Evolutionary conservation across 805 yeast species (phyloP).

Genomic region (Maudiozyma bulderi): DNA sequence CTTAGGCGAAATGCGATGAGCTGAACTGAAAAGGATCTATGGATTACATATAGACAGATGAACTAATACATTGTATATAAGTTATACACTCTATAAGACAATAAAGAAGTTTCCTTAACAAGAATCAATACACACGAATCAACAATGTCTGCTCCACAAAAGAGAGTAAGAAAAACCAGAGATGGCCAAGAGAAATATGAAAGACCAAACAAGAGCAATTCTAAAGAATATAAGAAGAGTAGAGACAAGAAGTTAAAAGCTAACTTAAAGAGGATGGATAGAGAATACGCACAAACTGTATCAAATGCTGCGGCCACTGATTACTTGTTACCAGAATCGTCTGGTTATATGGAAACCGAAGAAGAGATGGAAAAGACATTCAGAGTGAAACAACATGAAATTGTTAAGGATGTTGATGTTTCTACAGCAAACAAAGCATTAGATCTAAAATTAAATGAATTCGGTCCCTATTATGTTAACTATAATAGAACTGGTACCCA

Average conservation of each 20-base stretch:
- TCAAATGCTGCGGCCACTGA: constrained; percentile 80
- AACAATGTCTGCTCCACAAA: constrained; percentile 3
- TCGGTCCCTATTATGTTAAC: constrained; percentile 80
- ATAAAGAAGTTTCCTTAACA: no score
- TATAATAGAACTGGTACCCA: constrained; percentile 84
- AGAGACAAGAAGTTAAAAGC: constrained; percentile 57
- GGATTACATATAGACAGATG: no score
- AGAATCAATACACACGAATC: no score
- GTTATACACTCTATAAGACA: no score
- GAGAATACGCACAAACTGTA: constrained; percentile 68
- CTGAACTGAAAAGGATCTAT: neutral
- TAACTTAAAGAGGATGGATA: constrained; percentile 57
- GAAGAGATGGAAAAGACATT: constrained; percentile 85
- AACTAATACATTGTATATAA: no score
- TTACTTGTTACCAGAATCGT: constrained; percentile 70
- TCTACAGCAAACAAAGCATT: constrained; percentile 68
- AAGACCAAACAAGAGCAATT: constrained; percentile 15
- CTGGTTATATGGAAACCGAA: constrained; percentile 86
- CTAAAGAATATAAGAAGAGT: constrained; percentile 20
- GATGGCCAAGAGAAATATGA: constrained; percentile 27
- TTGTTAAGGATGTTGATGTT: constrained; percentile 64
- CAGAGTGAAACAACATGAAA: constrained; percentile 74
- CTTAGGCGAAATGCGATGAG: neutral
- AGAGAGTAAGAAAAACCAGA: constrained; percentile 14
- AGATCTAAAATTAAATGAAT: constrained; percentile 59